A percentile compares a stretch with the other conserved stretches of the same genome.
phyloP scores from a whole-genome alignment of 2,329 filamentous ascomycete species.

The Aspergillus aculeatus region DNA sequence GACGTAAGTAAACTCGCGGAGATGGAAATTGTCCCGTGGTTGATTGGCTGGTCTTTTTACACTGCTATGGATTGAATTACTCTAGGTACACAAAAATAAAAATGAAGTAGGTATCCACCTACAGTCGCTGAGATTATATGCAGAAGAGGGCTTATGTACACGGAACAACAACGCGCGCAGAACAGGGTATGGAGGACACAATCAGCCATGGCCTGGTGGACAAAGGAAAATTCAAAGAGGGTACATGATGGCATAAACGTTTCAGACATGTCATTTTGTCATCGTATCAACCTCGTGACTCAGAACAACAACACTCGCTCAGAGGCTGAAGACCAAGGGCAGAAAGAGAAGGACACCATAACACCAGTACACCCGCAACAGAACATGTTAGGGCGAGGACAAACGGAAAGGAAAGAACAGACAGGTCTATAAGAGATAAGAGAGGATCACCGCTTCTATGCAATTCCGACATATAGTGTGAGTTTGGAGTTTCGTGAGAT shows the following conservation, averaged over 20 bases:
- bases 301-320: slow-evolving; percentile 25
- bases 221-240: slow-evolving; percentile 18
- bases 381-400: slow-evolving; percentile 2
- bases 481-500: slow-evolving; percentile 84
- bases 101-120: slow-evolving; percentile 6
- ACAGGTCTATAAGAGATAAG: slow-evolving; percentile 16
- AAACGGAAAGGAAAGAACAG: slow-evolving; percentile 11
- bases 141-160: slow-evolving; percentile 36
- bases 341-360: slow-evolving; percentile 16
- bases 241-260: slow-evolving; percentile 33
- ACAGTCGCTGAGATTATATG: slow-evolving; percentile 25
- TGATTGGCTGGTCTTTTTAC: neutral
- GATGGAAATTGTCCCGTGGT: neutral
- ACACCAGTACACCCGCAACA: slow-evolving; percentile 20
- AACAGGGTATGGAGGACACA: slow-evolving; percentile 21
- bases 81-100: neutral
- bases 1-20: neutral
- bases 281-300: slow-evolving; percentile 26
- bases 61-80: neutral
- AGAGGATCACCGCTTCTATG: slow-evolving; percentile 18
- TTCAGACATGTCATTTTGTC: slow-evolving; percentile 35
- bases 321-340: slow-evolving; percentile 20
- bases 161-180: slow-evolving; percentile 20
- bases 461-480: slow-evolving; percentile 63
- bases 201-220: slow-evolving; percentile 14